phyloP scores from a whole-genome alignment of 2,329 filamentous ascomycete species.

The Paracoccidioides lutzii region DNA sequence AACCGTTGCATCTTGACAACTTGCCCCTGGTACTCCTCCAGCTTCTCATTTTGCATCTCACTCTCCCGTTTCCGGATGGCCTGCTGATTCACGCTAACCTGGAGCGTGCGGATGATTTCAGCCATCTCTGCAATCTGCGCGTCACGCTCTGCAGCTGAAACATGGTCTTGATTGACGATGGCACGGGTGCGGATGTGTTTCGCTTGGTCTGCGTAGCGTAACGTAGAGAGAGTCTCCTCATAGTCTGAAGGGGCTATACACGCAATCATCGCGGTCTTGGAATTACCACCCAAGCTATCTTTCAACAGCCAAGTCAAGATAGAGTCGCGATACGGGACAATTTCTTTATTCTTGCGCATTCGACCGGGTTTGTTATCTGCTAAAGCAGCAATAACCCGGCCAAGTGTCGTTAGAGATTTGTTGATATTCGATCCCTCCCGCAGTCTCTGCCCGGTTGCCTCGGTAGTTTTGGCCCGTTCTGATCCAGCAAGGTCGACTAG shows the following conservation, averaged over 20 bases:
- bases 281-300: slow-evolving; percentile 90
- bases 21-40: slow-evolving; percentile 90
- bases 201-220: slow-evolving; percentile 93
- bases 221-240: slow-evolving; percentile 88
- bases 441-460: slow-evolving; percentile 80
- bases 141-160: slow-evolving; percentile 84
- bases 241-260: slow-evolving; percentile 94
- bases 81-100: slow-evolving; percentile 56
- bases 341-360: slow-evolving; percentile 51
- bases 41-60: slow-evolving; percentile 62
- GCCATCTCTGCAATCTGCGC: slow-evolving; percentile 90
- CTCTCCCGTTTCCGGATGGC: slow-evolving; percentile 60
- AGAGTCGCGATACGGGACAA: slow-evolving; percentile 88
- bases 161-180: slow-evolving; percentile 87
- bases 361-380: slow-evolving; percentile 56
- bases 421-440: slow-evolving; percentile 98
- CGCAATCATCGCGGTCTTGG: slow-evolving; percentile 97
- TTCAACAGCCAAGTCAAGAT: slow-evolving; percentile 77
- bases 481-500: slow-evolving; percentile 91
- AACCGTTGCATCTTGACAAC: slow-evolving; percentile 82
- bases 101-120: slow-evolving; percentile 77
- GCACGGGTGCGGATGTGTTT: slow-evolving; percentile 93
- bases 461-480: slow-evolving; percentile 87
- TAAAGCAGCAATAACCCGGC: slow-evolving; percentile 86
- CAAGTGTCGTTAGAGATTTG: slow-evolving; percentile 91